Percentiles rank a stretch among this genome's conserved stretches.
These are phyloP conservation scores for Pseudocercospora eumusae DNA, from an alignment of 2,329 filamentous ascomycete genomes.

Conservation along the genomic window DNA sequence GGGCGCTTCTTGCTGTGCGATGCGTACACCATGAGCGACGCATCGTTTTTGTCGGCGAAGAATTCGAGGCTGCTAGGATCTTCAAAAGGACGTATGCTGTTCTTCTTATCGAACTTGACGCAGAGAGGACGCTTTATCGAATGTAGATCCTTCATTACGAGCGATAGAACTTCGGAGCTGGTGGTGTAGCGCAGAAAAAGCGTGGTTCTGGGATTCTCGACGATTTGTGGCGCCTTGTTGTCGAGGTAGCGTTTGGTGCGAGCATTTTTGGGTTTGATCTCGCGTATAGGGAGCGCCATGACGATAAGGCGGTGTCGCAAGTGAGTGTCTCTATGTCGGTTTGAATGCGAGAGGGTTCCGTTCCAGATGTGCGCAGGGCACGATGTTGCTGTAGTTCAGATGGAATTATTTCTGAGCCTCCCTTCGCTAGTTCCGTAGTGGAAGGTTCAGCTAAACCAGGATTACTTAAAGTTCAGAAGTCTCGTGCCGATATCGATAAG, in stretches of 20 bases:
- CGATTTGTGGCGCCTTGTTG: constrained; percentile 82
- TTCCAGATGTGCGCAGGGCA: neutral
- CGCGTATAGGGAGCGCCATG: constrained; percentile 59
- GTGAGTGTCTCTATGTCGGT: neutral
- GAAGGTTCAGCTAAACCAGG: neutral
- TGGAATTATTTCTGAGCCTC: too few species aligned
- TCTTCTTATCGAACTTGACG: constrained; percentile 96
- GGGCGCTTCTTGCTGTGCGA: constrained; percentile 93
- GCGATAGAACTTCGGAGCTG: constrained; percentile 78
- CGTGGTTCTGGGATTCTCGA: constrained; percentile 87
- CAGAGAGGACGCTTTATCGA: constrained; percentile 80
- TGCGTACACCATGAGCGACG: constrained; percentile 79
- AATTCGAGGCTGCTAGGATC: constrained; percentile 86
- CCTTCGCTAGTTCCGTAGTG: too few species aligned
- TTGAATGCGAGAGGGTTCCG: neutral
- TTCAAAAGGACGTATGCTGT: constrained; percentile 91
- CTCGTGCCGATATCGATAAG: neutral
- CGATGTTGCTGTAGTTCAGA: neutral
- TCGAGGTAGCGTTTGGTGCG: constrained; percentile 94
- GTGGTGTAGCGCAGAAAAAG: constrained; percentile 87
- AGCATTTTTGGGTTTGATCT: constrained; percentile 64
- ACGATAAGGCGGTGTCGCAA: neutral
- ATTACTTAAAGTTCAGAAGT: neutral
- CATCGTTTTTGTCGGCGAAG: constrained; percentile 95
- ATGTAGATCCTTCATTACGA: constrained; percentile 81